Evolutionary conservation across 768 basidiomycete species (phyloP).

Genomic region (Chalciporus piperatus): DNA sequence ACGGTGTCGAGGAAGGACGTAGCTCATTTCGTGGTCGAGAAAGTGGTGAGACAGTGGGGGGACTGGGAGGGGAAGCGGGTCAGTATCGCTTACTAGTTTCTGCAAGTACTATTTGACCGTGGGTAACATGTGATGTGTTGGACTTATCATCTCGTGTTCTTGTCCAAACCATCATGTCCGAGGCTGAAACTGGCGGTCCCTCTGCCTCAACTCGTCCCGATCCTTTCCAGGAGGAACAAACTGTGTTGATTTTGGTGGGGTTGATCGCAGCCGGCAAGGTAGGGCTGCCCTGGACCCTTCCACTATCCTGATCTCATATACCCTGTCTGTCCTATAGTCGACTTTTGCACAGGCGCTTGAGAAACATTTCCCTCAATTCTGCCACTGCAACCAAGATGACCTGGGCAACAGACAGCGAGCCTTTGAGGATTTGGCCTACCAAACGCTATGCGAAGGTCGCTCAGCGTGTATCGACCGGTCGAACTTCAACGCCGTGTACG

Average conservation of each 20-base stretch:
- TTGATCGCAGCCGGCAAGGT: constrained; percentile 77
- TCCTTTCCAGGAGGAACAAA: constrained; percentile 34
- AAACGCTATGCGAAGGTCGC: constrained; percentile 50
- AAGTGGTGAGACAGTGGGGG: constrained; percentile 45
- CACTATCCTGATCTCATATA: constrained; percentile 5
- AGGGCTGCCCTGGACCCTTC: constrained; percentile 9
- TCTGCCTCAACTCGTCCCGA: constrained; percentile 4
- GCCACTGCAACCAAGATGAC: constrained; percentile 79
- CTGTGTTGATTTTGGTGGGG: constrained; percentile 71
- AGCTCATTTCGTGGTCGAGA: constrained; percentile 60
- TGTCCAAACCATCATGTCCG: constrained; percentile 18
- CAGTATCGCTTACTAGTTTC: constrained; percentile 45
- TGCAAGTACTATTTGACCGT: too few species aligned
- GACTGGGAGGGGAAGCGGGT: constrained; percentile 51
- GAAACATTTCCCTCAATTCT: constrained; percentile 54
- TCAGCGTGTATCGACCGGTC: constrained; percentile 82
- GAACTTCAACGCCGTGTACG: constrained; percentile 68
- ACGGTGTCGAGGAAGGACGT: constrained; percentile 64
- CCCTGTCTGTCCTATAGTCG: constrained; percentile 34
- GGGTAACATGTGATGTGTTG: too few species aligned
- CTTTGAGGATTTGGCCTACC: constrained; percentile 58
- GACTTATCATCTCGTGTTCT: too few species aligned
- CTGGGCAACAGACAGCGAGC: constrained; percentile 64
- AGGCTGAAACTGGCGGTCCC: not conserved
- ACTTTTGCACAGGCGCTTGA: constrained; percentile 77